Evolutionary conservation across 2,329 filamentous ascomycete species (phyloP).

Genomic region (Cladosporium sp.): DNA sequence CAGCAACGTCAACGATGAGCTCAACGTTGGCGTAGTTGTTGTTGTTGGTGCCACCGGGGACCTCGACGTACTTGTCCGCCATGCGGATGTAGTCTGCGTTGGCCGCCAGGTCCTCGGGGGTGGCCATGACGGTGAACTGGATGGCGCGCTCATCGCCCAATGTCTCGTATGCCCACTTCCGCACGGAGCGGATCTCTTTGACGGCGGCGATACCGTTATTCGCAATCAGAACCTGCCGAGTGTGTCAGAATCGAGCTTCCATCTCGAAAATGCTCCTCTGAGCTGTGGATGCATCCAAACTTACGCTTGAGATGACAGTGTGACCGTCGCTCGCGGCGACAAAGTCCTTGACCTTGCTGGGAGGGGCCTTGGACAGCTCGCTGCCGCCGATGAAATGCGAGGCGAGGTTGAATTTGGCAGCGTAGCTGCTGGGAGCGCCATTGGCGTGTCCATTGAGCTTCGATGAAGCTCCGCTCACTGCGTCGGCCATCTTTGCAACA

Average conservation of each 20-base stretch:
- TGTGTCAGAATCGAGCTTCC: constrained; percentile 14
- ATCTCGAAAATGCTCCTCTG: constrained; percentile 7
- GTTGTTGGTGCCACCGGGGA: constrained; percentile 98
- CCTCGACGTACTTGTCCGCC: constrained; percentile 99
- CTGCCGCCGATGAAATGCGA: constrained; percentile 98
- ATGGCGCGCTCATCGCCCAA: constrained; percentile 98
- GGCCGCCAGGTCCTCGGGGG: constrained; percentile 92
- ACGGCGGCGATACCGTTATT: constrained; percentile 99
- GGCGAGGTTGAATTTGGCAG: constrained; percentile 78
- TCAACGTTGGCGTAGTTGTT: constrained; percentile 99
- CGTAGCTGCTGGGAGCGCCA: constrained; percentile 64
- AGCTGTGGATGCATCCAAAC: constrained; percentile 38
- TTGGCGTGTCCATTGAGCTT: constrained; percentile 41
- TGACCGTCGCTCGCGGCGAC: constrained; percentile 86
- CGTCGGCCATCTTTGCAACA: constrained; percentile 39
- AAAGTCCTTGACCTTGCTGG: constrained; percentile 94
- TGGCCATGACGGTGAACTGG: constrained; percentile 99
- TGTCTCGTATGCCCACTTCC: constrained; percentile 99
- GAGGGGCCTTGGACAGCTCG: constrained; percentile 74
- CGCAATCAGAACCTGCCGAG: constrained; percentile 85
- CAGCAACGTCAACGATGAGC: constrained; percentile 96
- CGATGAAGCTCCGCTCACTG: constrained; percentile 40
- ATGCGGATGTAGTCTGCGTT: constrained; percentile 99
- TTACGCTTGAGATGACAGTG: constrained; percentile 96
- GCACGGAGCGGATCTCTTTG: constrained; percentile 97